Evolutionary conservation across 257 asterid genomes (phyloP).

Genomic region (Striga asiatica): DNA sequence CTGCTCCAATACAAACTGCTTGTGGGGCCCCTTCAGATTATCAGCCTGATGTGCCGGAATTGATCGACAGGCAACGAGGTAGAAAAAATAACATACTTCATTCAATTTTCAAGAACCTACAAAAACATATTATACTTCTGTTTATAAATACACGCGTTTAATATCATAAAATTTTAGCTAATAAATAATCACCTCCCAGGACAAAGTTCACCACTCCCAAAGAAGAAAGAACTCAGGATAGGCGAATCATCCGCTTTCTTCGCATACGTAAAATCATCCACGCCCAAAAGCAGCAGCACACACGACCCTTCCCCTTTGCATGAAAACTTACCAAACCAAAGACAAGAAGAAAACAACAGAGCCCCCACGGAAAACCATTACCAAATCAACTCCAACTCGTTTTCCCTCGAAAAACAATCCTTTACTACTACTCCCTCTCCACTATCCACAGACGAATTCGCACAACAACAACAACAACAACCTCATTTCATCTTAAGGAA

Average conservation of each 20-base stretch:
- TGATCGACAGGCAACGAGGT: slow-evolving; percentile 55
- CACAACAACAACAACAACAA: slow-evolving; percentile 29
- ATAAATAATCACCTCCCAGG: slow-evolving; percentile 26
- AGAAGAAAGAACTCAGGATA: slow-evolving; percentile 63
- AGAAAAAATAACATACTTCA: slow-evolving; percentile 7
- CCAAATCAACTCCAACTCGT: slow-evolving; percentile 26
- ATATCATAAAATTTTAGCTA: too few relatives aligned
- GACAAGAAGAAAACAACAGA: slow-evolving; percentile 17
- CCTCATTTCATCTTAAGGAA: too few relatives aligned
- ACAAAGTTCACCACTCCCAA: slow-evolving; percentile 38
- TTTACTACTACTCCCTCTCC: slow-evolving; percentile 52
- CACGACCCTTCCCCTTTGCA: slow-evolving; percentile 21
- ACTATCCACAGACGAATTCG: slow-evolving; percentile 36
- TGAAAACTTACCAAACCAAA: slow-evolving; percentile 24
- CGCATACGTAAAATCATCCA: slow-evolving; percentile 70
- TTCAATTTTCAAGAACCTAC: not conserved
- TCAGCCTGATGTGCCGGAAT: slow-evolving; percentile 47
- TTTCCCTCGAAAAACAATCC: slow-evolving; percentile 37
- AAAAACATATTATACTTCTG: too few relatives aligned
- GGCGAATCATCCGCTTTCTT: slow-evolving; percentile 95
- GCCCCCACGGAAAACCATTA: slow-evolving; percentile 26
- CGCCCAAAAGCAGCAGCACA: slow-evolving; percentile 27
- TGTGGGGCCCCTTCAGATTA: slow-evolving; percentile 27
- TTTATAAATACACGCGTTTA: too few relatives aligned
- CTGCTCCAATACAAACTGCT: slow-evolving; percentile 34